Evolutionary conservation across 2,329 filamentous ascomycete species (phyloP), one percentile per base, ranked within the genome.

Genomic region (Ophiostoma sp.): DNA sequence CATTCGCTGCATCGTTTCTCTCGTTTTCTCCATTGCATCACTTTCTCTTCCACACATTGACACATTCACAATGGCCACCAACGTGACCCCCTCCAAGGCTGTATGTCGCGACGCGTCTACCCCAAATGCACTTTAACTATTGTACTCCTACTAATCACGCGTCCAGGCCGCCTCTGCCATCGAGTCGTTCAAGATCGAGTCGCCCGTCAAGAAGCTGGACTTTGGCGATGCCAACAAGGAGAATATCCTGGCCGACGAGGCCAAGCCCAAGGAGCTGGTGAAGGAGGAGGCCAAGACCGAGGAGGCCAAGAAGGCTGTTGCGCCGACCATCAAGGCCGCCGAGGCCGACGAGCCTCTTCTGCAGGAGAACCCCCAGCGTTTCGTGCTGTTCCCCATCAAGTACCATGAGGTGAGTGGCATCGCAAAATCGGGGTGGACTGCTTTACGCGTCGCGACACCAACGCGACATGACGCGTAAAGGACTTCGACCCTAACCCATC

Each of bases 371-470:
- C 92, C 94, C 76, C 90, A 97, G 78, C 93, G 96, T 79, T 99
- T 99, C 80, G 96, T 99, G 74, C 89, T 99, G 76, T 99, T 99
- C 86, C 96, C 96, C 78, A 97, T 99, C 84, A 98, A 98, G 88
- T 98, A 98, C 85, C 95, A 98, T 80, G 95, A 98, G 92, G 95
- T 98, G 85, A 84, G 93, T 88, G n/a, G n/a, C 25, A 69, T 42
- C 19, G 48, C 33, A 33, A 25, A 22, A 42, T n/a, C 7, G 4
- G 19, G 1, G n/a, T 22, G 4, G 12, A 17, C 52, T 9, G 9
- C 57, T 78, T 48, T 15, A 85, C 85, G 83, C 83, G 83, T 82
- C 77, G 22, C 28, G 76, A 78, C 79, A 79, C 77, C 42, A 78
- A 79, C 78, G 84, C 86, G 84, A 77, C 50, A 36, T 83, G 81